Percentiles rank a stretch among this genome's conserved stretches.
phyloP scores from a whole-genome alignment of 192 early-diverging fungal species.

The Coemansia sp. region DNA sequence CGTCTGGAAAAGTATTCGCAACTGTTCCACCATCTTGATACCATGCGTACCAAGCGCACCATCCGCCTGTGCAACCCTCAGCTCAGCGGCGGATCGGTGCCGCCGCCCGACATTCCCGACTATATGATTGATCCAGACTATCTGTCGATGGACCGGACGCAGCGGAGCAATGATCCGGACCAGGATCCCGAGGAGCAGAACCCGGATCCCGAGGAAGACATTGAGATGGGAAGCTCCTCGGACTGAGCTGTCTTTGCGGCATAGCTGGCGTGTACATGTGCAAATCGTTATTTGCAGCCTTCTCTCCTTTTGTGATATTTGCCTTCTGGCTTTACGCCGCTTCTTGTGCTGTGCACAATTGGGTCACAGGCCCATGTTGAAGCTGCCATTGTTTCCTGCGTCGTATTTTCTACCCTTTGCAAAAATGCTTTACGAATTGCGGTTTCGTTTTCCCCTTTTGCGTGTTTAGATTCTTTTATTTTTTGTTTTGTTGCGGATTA shows the following conservation, averaged over 20 bases:
- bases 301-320: not conserved
- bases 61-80: conserved; percentile 32
- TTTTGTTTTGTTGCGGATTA: not conserved
- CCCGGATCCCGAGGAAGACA: conserved; percentile 27
- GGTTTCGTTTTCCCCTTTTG: not conserved
- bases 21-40: conserved; percentile 46
- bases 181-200: conserved; percentile 10
- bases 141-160: conserved; percentile 26
- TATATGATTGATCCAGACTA: conserved; percentile 41
- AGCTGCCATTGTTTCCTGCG: not conserved
- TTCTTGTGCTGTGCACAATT: not conserved
- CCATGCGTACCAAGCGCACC: conserved; percentile 51
- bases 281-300: not conserved
- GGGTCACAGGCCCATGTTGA: not conserved
- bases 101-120: conserved; percentile 34
- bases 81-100: conserved; percentile 22
- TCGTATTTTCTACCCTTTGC: not conserved
- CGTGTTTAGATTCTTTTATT: not conserved
- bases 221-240: conserved; percentile 45
- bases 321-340: not conserved
- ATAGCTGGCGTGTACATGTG: conserved; percentile 2
- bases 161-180: conserved; percentile 6
- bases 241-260: conserved; percentile 15
- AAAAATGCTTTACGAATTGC: not conserved
- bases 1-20: conserved; percentile 29